Evolutionary conservation across 768 basidiomycete genomes (phyloP).

Genomic region (Boletus vinaceobasis): DNA sequence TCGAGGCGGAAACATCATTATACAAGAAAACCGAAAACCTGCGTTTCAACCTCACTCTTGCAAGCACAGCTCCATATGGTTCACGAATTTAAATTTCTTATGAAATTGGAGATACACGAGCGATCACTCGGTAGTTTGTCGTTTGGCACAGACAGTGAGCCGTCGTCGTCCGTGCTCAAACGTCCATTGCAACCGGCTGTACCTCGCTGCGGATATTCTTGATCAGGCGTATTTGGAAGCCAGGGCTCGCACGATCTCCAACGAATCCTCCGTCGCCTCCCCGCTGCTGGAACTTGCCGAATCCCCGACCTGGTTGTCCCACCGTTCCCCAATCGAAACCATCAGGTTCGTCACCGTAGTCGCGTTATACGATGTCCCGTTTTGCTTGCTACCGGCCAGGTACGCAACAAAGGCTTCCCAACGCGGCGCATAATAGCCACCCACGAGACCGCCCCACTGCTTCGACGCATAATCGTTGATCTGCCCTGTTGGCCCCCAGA

Average conservation of each 20-base stretch:
- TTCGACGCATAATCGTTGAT: conserved; percentile 45
- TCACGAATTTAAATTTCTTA: neutral
- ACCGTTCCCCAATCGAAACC: conserved; percentile 34
- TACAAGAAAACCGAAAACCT: neutral
- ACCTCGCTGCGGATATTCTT: neutral
- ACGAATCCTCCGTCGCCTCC: conserved; percentile 20
- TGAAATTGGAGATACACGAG: neutral
- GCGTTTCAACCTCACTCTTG: neutral
- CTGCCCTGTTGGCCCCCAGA: conserved; percentile 41
- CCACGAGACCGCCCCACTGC: conserved; percentile 40
- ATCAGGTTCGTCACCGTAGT: conserved; percentile 21
- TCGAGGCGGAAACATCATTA: neutral
- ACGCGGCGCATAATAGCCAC: conserved; percentile 33
- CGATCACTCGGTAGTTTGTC: neutral
- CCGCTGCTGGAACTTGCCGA: neutral
- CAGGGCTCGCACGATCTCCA: conserved; percentile 17
- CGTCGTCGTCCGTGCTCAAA: neutral
- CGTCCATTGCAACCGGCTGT: too few species aligned
- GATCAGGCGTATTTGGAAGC: conserved; percentile 8
- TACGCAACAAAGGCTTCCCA: conserved; percentile 37
- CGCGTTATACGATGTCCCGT: conserved; percentile 30
- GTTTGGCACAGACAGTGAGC: neutral
- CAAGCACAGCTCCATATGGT: too few species aligned
- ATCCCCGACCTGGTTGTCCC: conserved; percentile 26
- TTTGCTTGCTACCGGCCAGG: conserved; percentile 27